Conservation (phyloP, 2,329 filamentous ascomycete genomes). For the Aspergillus proliferans region DNA sequence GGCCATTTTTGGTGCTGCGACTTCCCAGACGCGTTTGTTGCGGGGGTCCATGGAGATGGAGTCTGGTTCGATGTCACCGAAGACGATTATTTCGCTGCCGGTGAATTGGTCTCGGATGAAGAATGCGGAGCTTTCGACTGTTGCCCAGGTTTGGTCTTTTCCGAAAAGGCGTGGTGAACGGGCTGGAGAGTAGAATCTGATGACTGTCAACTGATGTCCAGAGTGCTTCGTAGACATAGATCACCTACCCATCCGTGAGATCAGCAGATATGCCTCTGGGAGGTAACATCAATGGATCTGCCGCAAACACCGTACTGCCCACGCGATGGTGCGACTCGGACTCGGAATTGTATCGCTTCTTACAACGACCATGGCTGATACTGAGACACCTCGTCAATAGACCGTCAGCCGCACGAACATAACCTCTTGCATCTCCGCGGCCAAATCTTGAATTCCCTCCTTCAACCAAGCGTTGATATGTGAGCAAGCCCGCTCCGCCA, state of each 20-base stretch:
- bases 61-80: constrained; percentile 93
- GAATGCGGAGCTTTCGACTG: constrained; percentile 75
- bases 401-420: constrained; percentile 81
- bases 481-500: constrained; percentile 85
- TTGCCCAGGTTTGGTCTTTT: constrained; percentile 20
- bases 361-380: constrained; percentile 85
- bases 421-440: constrained; percentile 71
- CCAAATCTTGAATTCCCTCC: constrained; percentile 81
- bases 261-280: constrained; percentile 29
- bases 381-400: constrained; percentile 82
- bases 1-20: constrained; percentile 79
- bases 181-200: constrained; percentile 26
- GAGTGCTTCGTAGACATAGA: constrained; percentile 2
- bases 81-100: constrained; percentile 76
- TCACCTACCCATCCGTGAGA: constrained; percentile 26
- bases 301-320: constrained; percentile 37
- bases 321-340: constrained; percentile 54
- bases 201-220: neutral
- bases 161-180: constrained; percentile 19
- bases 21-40: constrained; percentile 76
- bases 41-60: constrained; percentile 73
- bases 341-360: constrained; percentile 55
- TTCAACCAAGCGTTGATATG: constrained; percentile 80
- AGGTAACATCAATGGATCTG: constrained; percentile 44
- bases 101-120: constrained; percentile 75